phyloP scores from a whole-genome alignment of 768 basidiomycete species.

The Paxillus involutus region DNA sequence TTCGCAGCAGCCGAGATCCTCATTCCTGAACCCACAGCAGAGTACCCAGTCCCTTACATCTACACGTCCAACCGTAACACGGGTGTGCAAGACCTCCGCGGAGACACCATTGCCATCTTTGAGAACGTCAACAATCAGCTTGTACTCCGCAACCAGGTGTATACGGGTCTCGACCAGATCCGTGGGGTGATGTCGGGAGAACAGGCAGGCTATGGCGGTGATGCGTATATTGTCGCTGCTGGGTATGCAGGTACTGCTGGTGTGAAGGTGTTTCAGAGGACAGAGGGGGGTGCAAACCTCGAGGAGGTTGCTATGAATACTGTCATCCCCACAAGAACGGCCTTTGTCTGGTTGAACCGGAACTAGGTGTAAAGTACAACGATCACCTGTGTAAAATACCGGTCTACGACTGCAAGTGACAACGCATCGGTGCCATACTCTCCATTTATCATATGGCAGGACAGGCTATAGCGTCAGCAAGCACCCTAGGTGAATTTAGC shows the following conservation, averaged over 20 bases:
- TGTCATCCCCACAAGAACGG: conserved; percentile 49
- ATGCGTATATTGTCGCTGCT: conserved; percentile 55
- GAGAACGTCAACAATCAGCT: conserved; percentile 45
- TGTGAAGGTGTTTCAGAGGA: conserved; percentile 55
- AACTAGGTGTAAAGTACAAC: background rate
- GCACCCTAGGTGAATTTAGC: background rate
- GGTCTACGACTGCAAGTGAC: background rate
- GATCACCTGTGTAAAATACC: background rate
- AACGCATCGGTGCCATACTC: background rate
- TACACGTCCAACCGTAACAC: conserved; percentile 71
- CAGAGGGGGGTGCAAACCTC: conserved; percentile 52
- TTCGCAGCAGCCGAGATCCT: conserved; percentile 65
- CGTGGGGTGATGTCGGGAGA: conserved; percentile 63
- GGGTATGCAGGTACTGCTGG: conserved; percentile 55
- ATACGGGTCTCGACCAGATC: conserved; percentile 62
- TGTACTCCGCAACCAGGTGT: conserved; percentile 59
- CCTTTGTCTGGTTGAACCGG: conserved; percentile 44
- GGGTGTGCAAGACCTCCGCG: conserved; percentile 48
- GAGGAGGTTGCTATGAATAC: conserved; percentile 52
- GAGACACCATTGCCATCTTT: conserved; percentile 67
- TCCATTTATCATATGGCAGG: no score
- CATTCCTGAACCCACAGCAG: conserved; percentile 45
- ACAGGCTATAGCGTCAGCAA: background rate
- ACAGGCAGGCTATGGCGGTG: conserved; percentile 40
- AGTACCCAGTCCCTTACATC: conserved; percentile 54